Base-by-base conservation (phyloP, 768 basidiomycete species). In the Suillus cothurnatus region DNA sequence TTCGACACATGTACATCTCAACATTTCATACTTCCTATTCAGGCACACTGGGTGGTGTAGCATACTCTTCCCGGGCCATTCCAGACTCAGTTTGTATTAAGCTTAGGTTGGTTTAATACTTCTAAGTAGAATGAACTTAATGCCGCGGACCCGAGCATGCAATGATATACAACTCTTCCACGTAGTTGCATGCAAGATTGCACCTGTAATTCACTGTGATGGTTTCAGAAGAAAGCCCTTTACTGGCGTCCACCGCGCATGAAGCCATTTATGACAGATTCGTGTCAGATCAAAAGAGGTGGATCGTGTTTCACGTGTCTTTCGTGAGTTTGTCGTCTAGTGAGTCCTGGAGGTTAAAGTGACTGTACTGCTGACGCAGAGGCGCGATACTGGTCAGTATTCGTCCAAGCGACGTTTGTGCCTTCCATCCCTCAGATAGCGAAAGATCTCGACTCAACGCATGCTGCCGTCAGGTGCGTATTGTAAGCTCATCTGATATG, bases 351-450 rank as follows among this genome's bases (percentile, higher is more conserved):
- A 1, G 17, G 43, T 21, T 32, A 31, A 43, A 45, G 43, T 41
- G 61, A 7, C n/a, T 47, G 55, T 17, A 21, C 38, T 31, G n/a
- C 32, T 28, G 55, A 28, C 2, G 26, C 26, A 26, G 26, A 52
- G 8, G 26, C 50, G 9, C 19, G 4, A 36, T 19, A 63, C 47
- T 34, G n/a, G 2, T 41, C 43, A 92, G 90, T 88, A n/a, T 85
- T 92, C 66, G 85, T 88, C 0, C 81, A 84, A 11, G 87, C 85
- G 0, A 83, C 86, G 0, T 90, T 92, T 71, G 80, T 90, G 0
- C 90, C 90, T 0, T 84, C 86, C 0, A 88, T 92, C 59, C 88
- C 89, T 0, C 81, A 88, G 55, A 86, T 93, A 64, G 86, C 90
- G 4, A 73, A 74, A 31, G 90, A 92, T 65, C 71, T 92, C 7